A percentile compares a stretch with the other conserved stretches of the same genome.
These are phyloP conservation scores for Globisporangium viniferum DNA, from an alignment of 352 stramenopile species.

Conservation along the genomic window DNA sequence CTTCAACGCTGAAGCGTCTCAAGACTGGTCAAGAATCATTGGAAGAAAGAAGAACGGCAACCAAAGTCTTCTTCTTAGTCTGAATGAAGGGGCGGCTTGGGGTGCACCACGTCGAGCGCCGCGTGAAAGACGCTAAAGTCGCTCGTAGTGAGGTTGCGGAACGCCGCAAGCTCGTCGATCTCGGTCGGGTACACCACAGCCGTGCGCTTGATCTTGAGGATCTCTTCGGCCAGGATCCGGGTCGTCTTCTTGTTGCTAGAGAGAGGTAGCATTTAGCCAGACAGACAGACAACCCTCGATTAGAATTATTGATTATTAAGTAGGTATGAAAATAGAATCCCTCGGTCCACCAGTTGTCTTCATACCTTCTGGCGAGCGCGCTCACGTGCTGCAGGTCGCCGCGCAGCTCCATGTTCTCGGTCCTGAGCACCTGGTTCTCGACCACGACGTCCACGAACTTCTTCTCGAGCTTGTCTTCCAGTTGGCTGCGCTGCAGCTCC, in stretches of 20 bases:
- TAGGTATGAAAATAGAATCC: neutral
- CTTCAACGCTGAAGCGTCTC: neutral
- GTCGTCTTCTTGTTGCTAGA: slow-evolving; percentile 41
- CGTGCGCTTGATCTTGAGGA: slow-evolving; percentile 46
- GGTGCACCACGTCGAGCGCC: neutral
- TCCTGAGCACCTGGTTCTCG: slow-evolving; percentile 36
- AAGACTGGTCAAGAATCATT: neutral
- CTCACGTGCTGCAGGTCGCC: slow-evolving; percentile 25
- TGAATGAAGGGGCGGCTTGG: neutral
- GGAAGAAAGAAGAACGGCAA: neutral
- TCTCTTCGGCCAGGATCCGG: slow-evolving; percentile 38
- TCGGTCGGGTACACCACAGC: slow-evolving; percentile 12
- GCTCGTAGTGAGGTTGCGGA: neutral
- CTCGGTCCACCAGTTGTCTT: neutral
- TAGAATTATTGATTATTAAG: neutral
- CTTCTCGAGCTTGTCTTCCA: slow-evolving; percentile 38
- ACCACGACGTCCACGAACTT: slow-evolving; percentile 37
- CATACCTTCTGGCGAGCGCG: slow-evolving; percentile 13
- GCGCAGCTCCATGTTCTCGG: slow-evolving; percentile 40
- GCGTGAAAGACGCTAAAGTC: neutral
- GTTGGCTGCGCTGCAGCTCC: slow-evolving; percentile 19
- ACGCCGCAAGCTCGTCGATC: slow-evolving; percentile 11
- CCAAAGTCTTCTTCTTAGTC: neutral
- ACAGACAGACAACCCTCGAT: neutral
- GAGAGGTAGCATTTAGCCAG: slow-evolving; percentile 1